These are phyloP conservation scores for Tetracladium maxilliforme DNA, from an alignment of 2,329 filamentous ascomycete genomes.

Conservation along the genomic window DNA sequence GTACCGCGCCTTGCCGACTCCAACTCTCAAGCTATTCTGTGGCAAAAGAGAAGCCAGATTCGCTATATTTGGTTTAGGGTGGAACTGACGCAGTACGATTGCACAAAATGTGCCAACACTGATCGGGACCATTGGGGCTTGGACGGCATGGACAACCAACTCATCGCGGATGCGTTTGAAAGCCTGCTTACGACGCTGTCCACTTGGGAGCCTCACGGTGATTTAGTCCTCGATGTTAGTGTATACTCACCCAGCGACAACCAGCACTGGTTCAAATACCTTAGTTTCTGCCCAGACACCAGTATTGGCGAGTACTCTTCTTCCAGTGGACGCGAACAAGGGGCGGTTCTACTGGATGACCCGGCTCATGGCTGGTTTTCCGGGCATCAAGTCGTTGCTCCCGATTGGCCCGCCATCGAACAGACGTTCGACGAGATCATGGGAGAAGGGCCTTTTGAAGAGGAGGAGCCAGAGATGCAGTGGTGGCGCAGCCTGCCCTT, in stretches of 20 bases:
- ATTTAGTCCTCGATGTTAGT: slow-evolving; percentile 20
- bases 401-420: slow-evolving; percentile 5
- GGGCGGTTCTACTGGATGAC: slow-evolving; percentile 10
- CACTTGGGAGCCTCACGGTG: slow-evolving; percentile 15
- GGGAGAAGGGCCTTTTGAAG: slow-evolving; percentile 12
- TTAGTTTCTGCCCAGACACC: slow-evolving; percentile 7
- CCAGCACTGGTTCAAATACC: slow-evolving; percentile 20
- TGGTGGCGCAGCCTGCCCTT: slow-evolving; percentile 19
- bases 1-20: slow-evolving; percentile 6
- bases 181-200: slow-evolving; percentile 15
- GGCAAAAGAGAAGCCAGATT: slow-evolving; percentile 7
- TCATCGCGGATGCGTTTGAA: slow-evolving; percentile 14
- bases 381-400: slow-evolving; percentile 9
- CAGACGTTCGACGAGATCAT: slow-evolving; percentile 15
- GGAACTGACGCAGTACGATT: slow-evolving; percentile 7
- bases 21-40: slow-evolving; percentile 6
- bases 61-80: slow-evolving; percentile 8
- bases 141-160: slow-evolving; percentile 9
- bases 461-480: slow-evolving; percentile 11
- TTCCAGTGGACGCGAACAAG: slow-evolving; percentile 4
- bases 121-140: slow-evolving; percentile 8
- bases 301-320: too few species aligned
- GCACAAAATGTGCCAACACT: slow-evolving; percentile 4
- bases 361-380: slow-evolving; percentile 14
- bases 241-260: slow-evolving; percentile 20